Base-by-base conservation (phyloP, 1,139 yeast genomes). In the Schwanniomyces etchellsii region DNA sequence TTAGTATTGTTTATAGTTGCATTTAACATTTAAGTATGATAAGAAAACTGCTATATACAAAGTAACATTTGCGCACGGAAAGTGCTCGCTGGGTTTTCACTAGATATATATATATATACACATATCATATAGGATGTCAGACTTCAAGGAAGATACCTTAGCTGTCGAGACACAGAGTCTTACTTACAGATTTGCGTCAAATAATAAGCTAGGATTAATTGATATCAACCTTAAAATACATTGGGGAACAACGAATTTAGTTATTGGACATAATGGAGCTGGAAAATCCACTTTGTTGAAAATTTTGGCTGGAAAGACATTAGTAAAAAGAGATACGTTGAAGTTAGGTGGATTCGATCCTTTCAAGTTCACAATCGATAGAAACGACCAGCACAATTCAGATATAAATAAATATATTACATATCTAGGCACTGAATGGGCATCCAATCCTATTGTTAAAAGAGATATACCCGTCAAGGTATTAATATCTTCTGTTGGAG, bases 391-490 rank as follows among this genome's bases (percentile, higher is more conserved):
- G 31, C 59, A 57, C 35, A 66, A 67, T 39, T 55, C 70, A 6
- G 72, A 67, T 40, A 66, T 66, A 37, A 67, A 67, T 43, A 59
- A 55, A 38, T 57, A 58, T 36, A 64, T 66, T 34, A 84, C 96
- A 0, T 91, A 91, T 52, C 62, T 91, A 29, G 98, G 98, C 3
- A 91, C 97, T 0, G 98, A 91, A 52, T 91, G 98, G 98, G 96
- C 96, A 5, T 76, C 84, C 32, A 91, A 88, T 57, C 85, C 89
- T 14, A 78, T 88, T 29, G 93, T 89, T 3, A 79, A 89, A 46
- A 67, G 96, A 41, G 98, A 91, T 52, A 84, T 91, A 35, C 86
- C 94, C 0, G 96, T 91, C 5, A 70, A 79, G 16, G 74, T 83
- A 27, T 64, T 91, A 38, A 70, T 91, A 27, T 71, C 81, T 13